Evolutionary conservation across 208 protist genomes (phyloP).

Genomic region (Leishmania lainsoni): DNA sequence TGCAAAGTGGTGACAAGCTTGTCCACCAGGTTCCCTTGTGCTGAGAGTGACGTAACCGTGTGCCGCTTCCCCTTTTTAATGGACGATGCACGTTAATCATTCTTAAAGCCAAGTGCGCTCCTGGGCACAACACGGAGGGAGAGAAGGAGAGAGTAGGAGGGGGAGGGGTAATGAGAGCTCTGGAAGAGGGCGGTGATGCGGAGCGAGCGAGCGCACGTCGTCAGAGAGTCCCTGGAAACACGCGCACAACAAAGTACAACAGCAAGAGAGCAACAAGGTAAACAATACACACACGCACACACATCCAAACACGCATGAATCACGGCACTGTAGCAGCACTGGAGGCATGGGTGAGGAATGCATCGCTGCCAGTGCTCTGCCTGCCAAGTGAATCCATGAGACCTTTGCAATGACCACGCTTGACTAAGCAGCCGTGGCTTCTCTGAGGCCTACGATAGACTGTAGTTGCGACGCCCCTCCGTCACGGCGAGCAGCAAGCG

Average conservation of each 20-base stretch:
- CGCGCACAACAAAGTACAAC: background rate
- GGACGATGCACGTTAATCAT: background rate
- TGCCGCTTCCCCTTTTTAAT: background rate
- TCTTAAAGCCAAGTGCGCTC: background rate
- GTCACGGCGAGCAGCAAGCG: constrained; percentile 80
- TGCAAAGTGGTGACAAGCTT: background rate
- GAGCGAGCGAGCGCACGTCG: background rate
- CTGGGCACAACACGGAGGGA: background rate
- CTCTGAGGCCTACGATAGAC: constrained; percentile 62
- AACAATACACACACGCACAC: background rate
- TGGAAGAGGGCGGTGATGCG: background rate
- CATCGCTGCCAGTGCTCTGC: background rate
- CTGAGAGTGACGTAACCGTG: background rate
- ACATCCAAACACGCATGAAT: no score
- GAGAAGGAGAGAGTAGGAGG: background rate
- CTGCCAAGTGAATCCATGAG: background rate
- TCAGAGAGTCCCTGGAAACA: background rate
- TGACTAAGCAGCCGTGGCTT: background rate
- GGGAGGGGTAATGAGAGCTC: background rate
- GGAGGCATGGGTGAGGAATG: background rate
- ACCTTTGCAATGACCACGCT: background rate
- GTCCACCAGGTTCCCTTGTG: background rate
- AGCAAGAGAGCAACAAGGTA: background rate
- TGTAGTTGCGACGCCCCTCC: constrained; percentile 87
- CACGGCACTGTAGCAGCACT: background rate